Evolutionary conservation across 2,329 filamentous ascomycete species (phyloP), one percentile per base, ranked within the genome.

Genomic region (Diaporthe amygdali): DNA sequence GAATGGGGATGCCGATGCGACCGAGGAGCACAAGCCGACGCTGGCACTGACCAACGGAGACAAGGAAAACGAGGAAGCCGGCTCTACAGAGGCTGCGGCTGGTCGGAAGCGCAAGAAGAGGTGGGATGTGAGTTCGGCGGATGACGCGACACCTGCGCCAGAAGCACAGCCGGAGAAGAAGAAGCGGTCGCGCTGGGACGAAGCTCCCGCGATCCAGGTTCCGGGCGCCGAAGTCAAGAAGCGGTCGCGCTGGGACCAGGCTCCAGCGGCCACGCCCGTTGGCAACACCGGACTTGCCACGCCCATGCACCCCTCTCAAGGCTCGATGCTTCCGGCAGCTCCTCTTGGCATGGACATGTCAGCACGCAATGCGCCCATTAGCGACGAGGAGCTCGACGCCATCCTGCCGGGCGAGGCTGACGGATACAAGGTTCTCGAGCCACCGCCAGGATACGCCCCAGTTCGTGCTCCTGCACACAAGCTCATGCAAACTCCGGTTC

Each of bases 331-430:
- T 54, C 86, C 89, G 20, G 69, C 77, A 22, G 84, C 86, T n/a
- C 85, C 89, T 10, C 97, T 97, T 78, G 95, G 95, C 64, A 93
- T 92, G 52, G 95, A 98, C 78, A 89, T 96, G 66, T 91, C 93
- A 51, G 89, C 86, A 68, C 93, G 95, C 74, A 96, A 96, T 81
- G 91, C 92, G 71, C 88, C 94, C 7, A 85, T 97, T 51, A 96
- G 95, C 51, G 96, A 99, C 76, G 96, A 99, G 81, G 95, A 98
- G 80, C 91, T 99, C 61, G 94, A 99, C 78, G 86, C 92, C 79
- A 93, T 99, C 86, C 89, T 99, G 8, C 96, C 96, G 1, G 91
- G 92, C 2, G 94, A 97, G 78, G 90, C 90, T 0, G 94, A 98
- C 77, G 96, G 96, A 49, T 99, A 97, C 86, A 95, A 97, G 82